These are phyloP conservation scores for Tetrahymena thermophila DNA, from an alignment of 73 alveolate species.

Conservation along the genomic window DNA sequence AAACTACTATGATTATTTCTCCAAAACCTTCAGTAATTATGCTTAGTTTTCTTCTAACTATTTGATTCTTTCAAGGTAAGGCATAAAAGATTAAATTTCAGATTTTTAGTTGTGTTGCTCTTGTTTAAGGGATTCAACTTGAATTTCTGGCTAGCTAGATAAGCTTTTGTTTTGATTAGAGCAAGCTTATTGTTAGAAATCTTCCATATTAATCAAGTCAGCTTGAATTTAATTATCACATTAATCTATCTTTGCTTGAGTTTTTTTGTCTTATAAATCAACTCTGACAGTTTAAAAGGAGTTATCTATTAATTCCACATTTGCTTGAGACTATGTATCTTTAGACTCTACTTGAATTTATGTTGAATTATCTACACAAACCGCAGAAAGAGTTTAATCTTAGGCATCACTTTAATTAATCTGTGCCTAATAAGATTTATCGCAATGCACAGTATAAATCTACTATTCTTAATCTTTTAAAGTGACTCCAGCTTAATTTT, in stretches of 20 bases:
- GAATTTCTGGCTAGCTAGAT: neutral
- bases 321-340: neutral
- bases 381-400: neutral
- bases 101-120: neutral
- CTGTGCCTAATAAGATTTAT: neutral
- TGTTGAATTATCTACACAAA: neutral
- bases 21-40: neutral
- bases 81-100: neutral
- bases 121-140: neutral
- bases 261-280: neutral
- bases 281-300: neutral
- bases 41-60: neutral
- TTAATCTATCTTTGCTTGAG: neutral
- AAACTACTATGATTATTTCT: neutral
- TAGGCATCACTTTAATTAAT: neutral
- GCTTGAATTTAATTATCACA: neutral
- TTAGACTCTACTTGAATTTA: neutral
- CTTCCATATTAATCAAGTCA: neutral
- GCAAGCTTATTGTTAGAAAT: neutral
- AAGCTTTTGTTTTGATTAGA: neutral
- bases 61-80: neutral
- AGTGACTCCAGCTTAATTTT: neutral
- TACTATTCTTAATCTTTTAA: neutral
- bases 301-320: neutral
- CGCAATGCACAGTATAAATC: neutral